Conservation (phyloP, 1,284 basidiomycete genomes). For the Moesziomyces sp. region DNA sequence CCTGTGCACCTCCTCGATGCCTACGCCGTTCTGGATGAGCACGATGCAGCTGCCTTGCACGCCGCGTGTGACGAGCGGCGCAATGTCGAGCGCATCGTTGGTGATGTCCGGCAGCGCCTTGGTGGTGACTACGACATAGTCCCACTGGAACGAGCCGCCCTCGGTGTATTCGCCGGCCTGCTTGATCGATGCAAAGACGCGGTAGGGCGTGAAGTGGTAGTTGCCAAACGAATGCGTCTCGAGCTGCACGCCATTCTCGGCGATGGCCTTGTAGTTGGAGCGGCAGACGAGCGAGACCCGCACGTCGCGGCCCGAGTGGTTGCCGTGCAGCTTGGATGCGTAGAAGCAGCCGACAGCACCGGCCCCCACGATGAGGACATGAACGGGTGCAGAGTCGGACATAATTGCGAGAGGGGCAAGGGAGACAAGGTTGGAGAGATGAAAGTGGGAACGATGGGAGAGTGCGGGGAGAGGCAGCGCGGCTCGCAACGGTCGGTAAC, state of each 20-base stretch:
- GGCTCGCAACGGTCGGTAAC: too few relatives aligned
- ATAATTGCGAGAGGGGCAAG: background rate
- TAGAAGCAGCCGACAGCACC: slow-evolving; percentile 71
- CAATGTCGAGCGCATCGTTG: slow-evolving; percentile 68
- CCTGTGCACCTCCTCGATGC: slow-evolving; percentile 69
- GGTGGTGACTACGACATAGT: slow-evolving; percentile 70
- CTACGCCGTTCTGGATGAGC: slow-evolving; percentile 70
- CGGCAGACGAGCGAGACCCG: slow-evolving; percentile 69
- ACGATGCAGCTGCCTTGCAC: slow-evolving; percentile 62
- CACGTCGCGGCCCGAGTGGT: slow-evolving; percentile 18
- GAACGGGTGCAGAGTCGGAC: slow-evolving; percentile 3
- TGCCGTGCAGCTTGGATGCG: slow-evolving; percentile 60
- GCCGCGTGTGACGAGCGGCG: slow-evolving; percentile 56
- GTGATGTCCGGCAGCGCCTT: slow-evolving; percentile 69
- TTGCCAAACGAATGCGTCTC: slow-evolving; percentile 69
- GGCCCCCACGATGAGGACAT: slow-evolving; percentile 68
- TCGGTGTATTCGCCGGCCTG: slow-evolving; percentile 17
- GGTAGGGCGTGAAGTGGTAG: slow-evolving; percentile 68
- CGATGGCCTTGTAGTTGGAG: slow-evolving; percentile 69
- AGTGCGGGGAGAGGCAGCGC: too few relatives aligned
- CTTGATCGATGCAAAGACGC: slow-evolving; percentile 66
- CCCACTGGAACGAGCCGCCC: slow-evolving; percentile 56
- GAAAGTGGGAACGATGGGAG: too few relatives aligned
- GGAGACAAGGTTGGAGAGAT: background rate
- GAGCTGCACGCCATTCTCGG: slow-evolving; percentile 65